These are phyloP conservation scores for Ramaria rubella DNA, from an alignment of 768 basidiomycete genomes.

Conservation along the genomic window DNA sequence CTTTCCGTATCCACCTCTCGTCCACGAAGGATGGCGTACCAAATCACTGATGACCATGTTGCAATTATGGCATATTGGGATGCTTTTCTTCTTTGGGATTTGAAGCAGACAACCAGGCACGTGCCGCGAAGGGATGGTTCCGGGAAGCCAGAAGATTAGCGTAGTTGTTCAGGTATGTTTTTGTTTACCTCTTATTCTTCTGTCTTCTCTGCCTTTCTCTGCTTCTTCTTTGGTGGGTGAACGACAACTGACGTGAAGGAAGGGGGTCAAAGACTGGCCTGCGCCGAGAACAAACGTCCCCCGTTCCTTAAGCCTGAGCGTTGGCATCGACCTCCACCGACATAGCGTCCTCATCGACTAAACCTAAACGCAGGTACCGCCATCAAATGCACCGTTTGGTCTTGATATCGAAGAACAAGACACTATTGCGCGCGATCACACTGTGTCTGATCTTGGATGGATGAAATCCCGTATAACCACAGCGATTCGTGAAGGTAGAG, in stretches of 20 bases:
- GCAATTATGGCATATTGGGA: constrained; percentile 70
- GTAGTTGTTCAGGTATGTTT: constrained; percentile 73
- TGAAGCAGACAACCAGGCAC: constrained; percentile 72
- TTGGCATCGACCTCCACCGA: neutral
- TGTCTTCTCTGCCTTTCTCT: too few species aligned
- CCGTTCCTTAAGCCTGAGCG: constrained; percentile 33
- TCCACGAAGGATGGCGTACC: constrained; percentile 45
- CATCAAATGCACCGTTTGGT: too few species aligned
- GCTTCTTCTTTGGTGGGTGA: too few species aligned
- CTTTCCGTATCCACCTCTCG: constrained; percentile 63
- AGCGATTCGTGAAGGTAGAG: constrained; percentile 33
- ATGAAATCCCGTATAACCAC: constrained; percentile 61
- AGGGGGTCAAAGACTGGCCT: constrained; percentile 69
- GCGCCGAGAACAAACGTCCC: constrained; percentile 61
- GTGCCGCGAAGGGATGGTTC: constrained; percentile 73
- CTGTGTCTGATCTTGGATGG: constrained; percentile 76
- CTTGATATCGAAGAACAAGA: constrained; percentile 9
- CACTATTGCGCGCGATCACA: constrained; percentile 25
- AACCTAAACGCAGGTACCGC: too few species aligned
- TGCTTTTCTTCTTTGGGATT: constrained; percentile 91
- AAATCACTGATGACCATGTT: constrained; percentile 84
- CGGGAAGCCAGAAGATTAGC: constrained; percentile 66
- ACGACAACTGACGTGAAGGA: constrained; percentile 2
- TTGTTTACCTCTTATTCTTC: neutral
- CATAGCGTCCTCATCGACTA: neutral